These are phyloP conservation scores for Diutina rugosa DNA, from an alignment of 1,139 yeast genomes.

Conservation along the genomic window DNA sequence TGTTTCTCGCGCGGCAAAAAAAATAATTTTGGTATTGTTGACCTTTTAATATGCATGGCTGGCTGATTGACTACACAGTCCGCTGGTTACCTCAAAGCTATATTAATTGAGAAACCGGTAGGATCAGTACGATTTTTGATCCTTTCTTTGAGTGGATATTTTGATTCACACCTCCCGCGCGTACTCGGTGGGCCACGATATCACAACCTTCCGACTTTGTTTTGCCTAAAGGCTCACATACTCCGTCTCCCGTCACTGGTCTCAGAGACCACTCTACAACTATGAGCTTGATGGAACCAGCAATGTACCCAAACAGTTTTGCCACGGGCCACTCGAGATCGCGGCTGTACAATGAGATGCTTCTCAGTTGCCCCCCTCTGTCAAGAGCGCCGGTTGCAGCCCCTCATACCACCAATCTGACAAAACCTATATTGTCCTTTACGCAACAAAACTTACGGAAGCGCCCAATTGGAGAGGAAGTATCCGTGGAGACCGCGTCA, in stretches of 20 bases:
- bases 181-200: neutral
- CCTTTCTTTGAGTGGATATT: neutral
- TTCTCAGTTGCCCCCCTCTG: neutral
- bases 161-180: neutral
- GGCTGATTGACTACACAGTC: neutral
- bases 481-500: conserved; percentile 5
- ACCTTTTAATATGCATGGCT: neutral
- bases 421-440: neutral
- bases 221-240: neutral
- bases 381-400: neutral
- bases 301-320: neutral
- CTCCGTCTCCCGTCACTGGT: neutral
- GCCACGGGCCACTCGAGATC: conserved; percentile 1
- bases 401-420: neutral
- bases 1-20: neutral
- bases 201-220: neutral
- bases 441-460: conserved; percentile 8
- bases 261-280: neutral
- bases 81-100: neutral
- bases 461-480: conserved; percentile 15
- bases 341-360: neutral
- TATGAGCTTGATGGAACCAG: conserved; percentile 2
- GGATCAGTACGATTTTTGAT: neutral
- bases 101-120: neutral
- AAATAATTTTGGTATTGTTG: neutral